These are phyloP conservation scores for Neurospora sp. DNA, from an alignment of 495 filamentous ascomycete species.

Conservation along the genomic window DNA sequence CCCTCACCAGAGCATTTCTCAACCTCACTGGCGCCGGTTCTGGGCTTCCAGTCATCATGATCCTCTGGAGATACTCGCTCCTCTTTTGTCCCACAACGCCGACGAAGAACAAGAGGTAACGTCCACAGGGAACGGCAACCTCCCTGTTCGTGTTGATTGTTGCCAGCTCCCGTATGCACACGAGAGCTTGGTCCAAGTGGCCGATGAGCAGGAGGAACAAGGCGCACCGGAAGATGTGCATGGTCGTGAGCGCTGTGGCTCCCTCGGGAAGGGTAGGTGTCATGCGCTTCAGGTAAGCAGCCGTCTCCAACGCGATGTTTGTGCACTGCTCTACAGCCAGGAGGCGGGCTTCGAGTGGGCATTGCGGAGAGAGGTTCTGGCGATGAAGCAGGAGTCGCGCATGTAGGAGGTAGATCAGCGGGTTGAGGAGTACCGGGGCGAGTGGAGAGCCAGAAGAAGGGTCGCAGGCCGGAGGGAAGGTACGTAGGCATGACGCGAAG, in stretches of 20 bases:
- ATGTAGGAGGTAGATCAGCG: conserved; percentile 70
- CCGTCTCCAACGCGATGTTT: conserved; percentile 64
- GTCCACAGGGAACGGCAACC: conserved; percentile 69
- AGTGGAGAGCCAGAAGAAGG: conserved; percentile 51
- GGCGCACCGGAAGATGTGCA: conserved; percentile 83
- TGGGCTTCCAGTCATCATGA: neutral
- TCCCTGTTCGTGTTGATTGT: conserved; percentile 58
- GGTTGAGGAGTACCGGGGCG: conserved; percentile 61
- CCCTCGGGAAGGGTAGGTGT: conserved; percentile 31
- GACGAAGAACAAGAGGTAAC: conserved; percentile 77
- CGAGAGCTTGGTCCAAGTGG: conserved; percentile 59
- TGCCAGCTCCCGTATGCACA: conserved; percentile 60
- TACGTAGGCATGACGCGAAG: conserved; percentile 61
- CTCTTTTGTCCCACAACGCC: conserved; percentile 50
- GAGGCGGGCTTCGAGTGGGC: conserved; percentile 49
- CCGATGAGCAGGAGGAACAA: conserved; percentile 68
- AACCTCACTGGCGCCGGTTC: conserved; percentile 16
- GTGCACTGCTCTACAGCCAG: conserved; percentile 72
- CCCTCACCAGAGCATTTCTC: conserved; percentile 48
- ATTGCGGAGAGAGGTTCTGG: conserved; percentile 75
- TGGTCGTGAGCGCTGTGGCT: conserved; percentile 49
- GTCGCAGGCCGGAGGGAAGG: conserved; percentile 66
- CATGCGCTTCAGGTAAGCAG: conserved; percentile 57
- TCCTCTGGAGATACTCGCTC: conserved; percentile 26
- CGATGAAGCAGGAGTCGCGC: conserved; percentile 79